Evolutionary conservation across 495 filamentous ascomycete genomes (phyloP), one percentile per base, ranked within the genome.

Genomic region (Viridothelium virens): DNA sequence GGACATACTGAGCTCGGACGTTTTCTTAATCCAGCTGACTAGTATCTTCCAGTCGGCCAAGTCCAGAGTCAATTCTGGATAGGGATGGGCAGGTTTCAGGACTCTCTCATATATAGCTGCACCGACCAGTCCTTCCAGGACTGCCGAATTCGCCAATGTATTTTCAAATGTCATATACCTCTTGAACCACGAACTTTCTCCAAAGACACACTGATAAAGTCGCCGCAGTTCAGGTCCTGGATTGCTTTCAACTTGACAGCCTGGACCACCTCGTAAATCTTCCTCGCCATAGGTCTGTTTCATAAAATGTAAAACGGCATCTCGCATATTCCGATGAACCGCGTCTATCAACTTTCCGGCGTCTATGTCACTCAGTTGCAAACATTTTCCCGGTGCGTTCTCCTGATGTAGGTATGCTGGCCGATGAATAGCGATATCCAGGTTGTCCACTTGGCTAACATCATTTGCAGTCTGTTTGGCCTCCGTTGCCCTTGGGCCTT

Each of bases 31-130:
- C 16, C 25, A 11, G n/a, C 5, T 11, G 5, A 18, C 48, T 5
- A 53, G 12, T 14, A 53, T 11, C n/a, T 53, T 53, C 48, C 48
- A 53, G 16, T 53, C 48, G 10, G 48, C 7, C n/a, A 53, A 18
- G n/a, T 53, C n/a, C n/a, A 53, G 25, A 53, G 48, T 53, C 12
- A 53, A 16, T 53, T 53, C 48, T 11, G 48, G 48, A 53, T 53
- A 53, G 12, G 2, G 0, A 5, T 53, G 14, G 14, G 5, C 5
- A 18, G 48, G 48, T 53, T 53, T 53, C 10, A 11, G 25, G n/a
- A 53, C 25, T 5, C 5, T 53, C 48, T 53, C 48, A 53, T 12
- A 5, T 11, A 53, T 53, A 12, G 48, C 48, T 14, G 48, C 48
- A 53, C 48, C 25, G 16, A 53, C 25, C 16, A 53, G 48, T 5